Conservation (phyloP, 192 early-diverging fungal genomes). For the Umbelopsis sp. region DNA sequence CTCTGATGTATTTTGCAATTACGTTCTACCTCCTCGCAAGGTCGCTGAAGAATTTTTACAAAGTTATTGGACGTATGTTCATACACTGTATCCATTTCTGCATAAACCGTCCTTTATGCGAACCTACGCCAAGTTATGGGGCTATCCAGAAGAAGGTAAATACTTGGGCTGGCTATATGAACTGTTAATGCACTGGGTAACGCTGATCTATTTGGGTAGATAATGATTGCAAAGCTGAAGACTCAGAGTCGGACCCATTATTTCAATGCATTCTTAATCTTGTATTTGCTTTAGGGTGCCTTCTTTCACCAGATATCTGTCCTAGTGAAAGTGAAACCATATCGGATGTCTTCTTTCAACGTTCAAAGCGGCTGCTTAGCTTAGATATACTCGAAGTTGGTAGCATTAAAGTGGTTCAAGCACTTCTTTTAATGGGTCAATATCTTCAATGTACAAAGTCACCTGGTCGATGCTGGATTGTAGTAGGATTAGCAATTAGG, state of each 20-base stretch:
- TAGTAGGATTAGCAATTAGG: conserved; percentile 18
- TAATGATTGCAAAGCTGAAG: neutral
- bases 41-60: conserved; percentile 7
- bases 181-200: neutral
- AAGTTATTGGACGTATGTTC: conserved; percentile 20
- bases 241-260: conserved; percentile 16
- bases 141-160: conserved; percentile 6
- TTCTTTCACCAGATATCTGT: conserved; percentile 16
- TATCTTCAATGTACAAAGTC: conserved; percentile 22
- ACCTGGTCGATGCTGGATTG: conserved; percentile 16
- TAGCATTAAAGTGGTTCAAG: conserved; percentile 18
- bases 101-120: conserved; percentile 22
- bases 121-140: conserved; percentile 22
- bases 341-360: conserved; percentile 23
- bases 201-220: neutral
- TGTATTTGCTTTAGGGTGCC: conserved; percentile 22
- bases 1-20: neutral
- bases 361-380: conserved; percentile 15
- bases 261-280: conserved; percentile 23
- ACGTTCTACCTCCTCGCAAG: conserved; percentile 12
- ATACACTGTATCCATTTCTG: conserved; percentile 24
- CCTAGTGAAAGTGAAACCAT: neutral
- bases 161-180: neutral
- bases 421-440: conserved; percentile 22
- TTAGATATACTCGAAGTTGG: conserved; percentile 22